Conservation (phyloP, 768 basidiomycete species). For the Gyrodon lividus region DNA sequence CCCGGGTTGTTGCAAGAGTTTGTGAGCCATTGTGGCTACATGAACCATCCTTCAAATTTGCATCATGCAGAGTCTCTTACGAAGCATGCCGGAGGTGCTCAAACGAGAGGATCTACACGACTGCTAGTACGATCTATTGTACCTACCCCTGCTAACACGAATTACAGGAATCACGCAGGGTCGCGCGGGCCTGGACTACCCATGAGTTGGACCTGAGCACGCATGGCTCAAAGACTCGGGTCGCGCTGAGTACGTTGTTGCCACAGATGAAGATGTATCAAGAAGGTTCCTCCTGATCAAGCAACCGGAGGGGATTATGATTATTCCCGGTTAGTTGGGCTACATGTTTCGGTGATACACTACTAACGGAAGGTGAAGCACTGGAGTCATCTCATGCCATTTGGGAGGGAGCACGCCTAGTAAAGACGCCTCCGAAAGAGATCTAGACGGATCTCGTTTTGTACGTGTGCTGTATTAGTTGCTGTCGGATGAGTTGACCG, state of each 20-base stretch:
- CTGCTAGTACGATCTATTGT: neutral
- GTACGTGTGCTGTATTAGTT: constrained; percentile 48
- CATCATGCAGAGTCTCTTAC: constrained; percentile 92
- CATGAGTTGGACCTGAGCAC: constrained; percentile 97
- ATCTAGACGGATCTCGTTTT: constrained; percentile 85
- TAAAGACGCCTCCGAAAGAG: constrained; percentile 81
- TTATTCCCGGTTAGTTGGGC: constrained; percentile 77
- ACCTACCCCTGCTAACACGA: constrained; percentile 2
- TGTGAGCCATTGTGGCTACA: constrained; percentile 84
- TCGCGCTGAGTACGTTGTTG: constrained; percentile 88
- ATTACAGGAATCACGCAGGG: constrained; percentile 87
- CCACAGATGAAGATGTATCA: constrained; percentile 92
- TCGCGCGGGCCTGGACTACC: constrained; percentile 95
- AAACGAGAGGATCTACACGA: constrained; percentile 83
- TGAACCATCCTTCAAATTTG: constrained; percentile 89
- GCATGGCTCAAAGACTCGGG: constrained; percentile 95
- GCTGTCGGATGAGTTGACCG: constrained; percentile 9
- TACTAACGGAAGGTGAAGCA: constrained; percentile 45
- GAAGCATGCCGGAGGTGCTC: constrained; percentile 87
- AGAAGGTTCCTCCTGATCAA: constrained; percentile 90
- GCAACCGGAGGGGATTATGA: constrained; percentile 95
- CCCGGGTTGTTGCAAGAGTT: constrained; percentile 94
- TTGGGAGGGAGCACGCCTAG: constrained; percentile 86
- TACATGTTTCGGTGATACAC: neutral
- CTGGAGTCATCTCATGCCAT: constrained; percentile 95